Evolutionary conservation across 192 early-diverging fungal genomes (phyloP).

Genomic region (Pilobolus umbonatus): DNA sequence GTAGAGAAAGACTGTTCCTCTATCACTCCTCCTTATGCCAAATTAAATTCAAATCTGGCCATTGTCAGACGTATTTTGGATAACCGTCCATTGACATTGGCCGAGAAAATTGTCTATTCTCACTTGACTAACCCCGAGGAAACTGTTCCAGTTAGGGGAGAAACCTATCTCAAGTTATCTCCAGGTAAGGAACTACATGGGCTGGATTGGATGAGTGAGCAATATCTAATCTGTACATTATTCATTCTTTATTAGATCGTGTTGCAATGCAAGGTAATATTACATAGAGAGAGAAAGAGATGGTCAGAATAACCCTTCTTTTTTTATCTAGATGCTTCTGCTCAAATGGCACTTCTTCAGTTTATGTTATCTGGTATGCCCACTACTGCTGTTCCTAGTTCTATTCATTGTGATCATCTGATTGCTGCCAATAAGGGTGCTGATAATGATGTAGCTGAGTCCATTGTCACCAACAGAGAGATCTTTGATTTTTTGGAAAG

Average conservation of each 20-base stretch:
- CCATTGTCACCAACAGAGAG: conserved; percentile 87
- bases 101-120: conserved; percentile 95
- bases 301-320: not conserved
- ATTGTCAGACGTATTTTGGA: conserved; percentile 46
- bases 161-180: conserved; percentile 85
- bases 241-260: conserved; percentile 57
- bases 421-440: conserved; percentile 92
- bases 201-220: not conserved
- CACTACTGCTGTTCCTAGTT: conserved; percentile 91
- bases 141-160: conserved; percentile 67
- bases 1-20: conserved; percentile 38
- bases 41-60: conserved; percentile 41
- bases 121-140: conserved; percentile 73
- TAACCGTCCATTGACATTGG: conserved; percentile 72
- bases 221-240: not conserved
- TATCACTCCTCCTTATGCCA: conserved; percentile 50
- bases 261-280: conserved; percentile 99
- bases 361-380: conserved; percentile 97
- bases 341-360: conserved; percentile 95
- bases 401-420: conserved; percentile 98
- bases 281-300: conserved; percentile 28
- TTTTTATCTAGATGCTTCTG: conserved; percentile 63
- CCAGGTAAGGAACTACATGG: conserved; percentile 51
- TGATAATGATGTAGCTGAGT: conserved; percentile 76
- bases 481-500: conserved; percentile 90